Conservation (phyloP, 306 rosid species). For the Malus sieversii region DNA sequence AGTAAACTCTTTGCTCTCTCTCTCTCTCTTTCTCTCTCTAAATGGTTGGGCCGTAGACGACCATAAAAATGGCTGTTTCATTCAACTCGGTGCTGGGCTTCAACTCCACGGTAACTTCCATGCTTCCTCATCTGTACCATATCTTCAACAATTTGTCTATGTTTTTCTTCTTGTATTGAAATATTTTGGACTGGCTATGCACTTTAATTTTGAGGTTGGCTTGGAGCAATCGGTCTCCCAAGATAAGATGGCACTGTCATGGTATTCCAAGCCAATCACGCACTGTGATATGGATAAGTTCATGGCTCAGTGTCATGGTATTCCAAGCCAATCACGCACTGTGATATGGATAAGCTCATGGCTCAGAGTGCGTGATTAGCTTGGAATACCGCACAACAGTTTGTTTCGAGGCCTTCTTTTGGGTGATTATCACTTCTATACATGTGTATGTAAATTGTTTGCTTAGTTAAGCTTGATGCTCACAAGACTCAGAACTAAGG, state of each 20-base stretch:
- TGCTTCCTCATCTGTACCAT: background rate
- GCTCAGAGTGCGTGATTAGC: no score
- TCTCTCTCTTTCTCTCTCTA: conserved; percentile 10
- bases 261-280: no score
- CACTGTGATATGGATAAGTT: no score
- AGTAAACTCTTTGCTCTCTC: background rate
- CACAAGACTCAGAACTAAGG: no score
- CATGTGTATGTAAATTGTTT: no score
- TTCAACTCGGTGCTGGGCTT: conserved; percentile 43
- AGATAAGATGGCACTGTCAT: background rate
- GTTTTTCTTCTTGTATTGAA: background rate
- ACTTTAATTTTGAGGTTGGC: background rate
- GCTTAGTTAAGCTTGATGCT: no score
- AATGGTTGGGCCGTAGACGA: conserved; percentile 46
- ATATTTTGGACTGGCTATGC: background rate
- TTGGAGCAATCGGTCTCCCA: background rate
- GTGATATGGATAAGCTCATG: no score
- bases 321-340: no score
- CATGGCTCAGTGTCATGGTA: no score
- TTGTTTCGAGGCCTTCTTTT: no score
- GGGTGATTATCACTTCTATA: no score
- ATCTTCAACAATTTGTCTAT: background rate
- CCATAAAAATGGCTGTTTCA: conserved; percentile 50
- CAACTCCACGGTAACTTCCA: conserved; percentile 42
- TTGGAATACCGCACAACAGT: no score